Conservation (phyloP, 768 basidiomycete genomes). For the Termitomyces sp. region DNA sequence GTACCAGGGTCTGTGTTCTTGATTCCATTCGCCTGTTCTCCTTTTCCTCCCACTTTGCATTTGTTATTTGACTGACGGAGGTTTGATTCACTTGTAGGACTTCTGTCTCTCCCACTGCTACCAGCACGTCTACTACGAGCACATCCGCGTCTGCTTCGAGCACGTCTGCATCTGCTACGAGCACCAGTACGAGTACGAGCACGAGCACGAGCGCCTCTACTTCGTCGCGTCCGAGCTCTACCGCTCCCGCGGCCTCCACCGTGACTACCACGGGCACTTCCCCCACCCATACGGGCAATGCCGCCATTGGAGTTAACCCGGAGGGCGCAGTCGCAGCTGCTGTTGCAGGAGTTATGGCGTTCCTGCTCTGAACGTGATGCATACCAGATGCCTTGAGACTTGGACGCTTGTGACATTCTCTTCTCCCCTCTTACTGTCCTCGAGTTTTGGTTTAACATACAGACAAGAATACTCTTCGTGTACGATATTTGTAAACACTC, state of each 20-base stretch:
- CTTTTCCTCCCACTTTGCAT: too few species aligned
- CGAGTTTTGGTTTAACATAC: not conserved
- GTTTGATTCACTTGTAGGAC: not conserved
- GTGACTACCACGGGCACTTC: conserved; percentile 1
- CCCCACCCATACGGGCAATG: conserved; percentile 1
- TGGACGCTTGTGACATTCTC: not conserved
- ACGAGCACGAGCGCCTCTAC: not conserved
- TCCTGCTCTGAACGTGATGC: not conserved
- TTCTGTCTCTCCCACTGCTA: not conserved
- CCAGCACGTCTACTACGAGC: too few species aligned
- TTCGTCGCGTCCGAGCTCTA: not conserved
- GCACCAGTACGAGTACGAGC: not conserved
- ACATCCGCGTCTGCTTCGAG: not conserved
- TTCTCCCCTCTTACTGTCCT: not conserved
- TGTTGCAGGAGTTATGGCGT: conserved; percentile 13
- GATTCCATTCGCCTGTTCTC: not conserved
- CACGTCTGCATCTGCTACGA: not conserved
- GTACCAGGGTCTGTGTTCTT: conserved; percentile 7
- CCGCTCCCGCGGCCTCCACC: not conserved
- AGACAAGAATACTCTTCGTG: not conserved
- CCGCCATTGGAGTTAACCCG: conserved; percentile 5
- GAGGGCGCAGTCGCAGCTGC: conserved; percentile 12
- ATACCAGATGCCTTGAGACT: not conserved
- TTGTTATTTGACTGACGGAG: not conserved
- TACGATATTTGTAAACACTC: not conserved